phyloP scores from a whole-genome alignment of 768 basidiomycete species.

The Leccinum ochraceum region DNA sequence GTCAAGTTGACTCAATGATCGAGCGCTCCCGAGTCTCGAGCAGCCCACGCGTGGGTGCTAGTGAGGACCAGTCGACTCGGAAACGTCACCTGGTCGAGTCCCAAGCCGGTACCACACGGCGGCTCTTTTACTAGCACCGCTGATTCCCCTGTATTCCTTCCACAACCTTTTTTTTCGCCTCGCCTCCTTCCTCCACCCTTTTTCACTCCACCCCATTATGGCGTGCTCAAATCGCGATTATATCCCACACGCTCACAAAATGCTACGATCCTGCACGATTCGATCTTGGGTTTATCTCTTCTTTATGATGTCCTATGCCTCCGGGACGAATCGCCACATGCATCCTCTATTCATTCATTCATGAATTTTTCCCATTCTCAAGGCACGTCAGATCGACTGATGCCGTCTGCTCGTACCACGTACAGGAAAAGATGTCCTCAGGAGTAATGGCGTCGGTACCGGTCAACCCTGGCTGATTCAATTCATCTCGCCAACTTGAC shows the following conservation, averaged over 20 bases:
- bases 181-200: not conserved
- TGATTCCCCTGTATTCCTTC: not conserved
- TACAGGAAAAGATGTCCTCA: not conserved
- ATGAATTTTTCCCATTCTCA: not conserved
- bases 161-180: not conserved
- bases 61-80: not conserved
- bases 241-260: not conserved
- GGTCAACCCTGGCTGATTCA: not conserved
- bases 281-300: not conserved
- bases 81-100: not conserved
- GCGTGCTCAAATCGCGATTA: not conserved
- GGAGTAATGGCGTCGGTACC: not conserved
- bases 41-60: not conserved
- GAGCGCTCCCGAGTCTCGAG: not conserved
- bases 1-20: constrained; percentile 1
- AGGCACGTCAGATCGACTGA: not conserved
- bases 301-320: not conserved
- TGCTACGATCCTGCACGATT: constrained; percentile 2
- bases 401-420: not conserved
- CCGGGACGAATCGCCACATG: not conserved
- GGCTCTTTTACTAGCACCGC: not conserved
- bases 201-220: not conserved
- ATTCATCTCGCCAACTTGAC: not conserved
- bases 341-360: not conserved
- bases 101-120: not conserved